Percentiles rank a stretch among this genome's conserved stretches.
These are phyloP conservation scores for Cladosporium sp. DNA, from an alignment of 2,329 filamentous ascomycete genomes.

Conservation along the genomic window DNA sequence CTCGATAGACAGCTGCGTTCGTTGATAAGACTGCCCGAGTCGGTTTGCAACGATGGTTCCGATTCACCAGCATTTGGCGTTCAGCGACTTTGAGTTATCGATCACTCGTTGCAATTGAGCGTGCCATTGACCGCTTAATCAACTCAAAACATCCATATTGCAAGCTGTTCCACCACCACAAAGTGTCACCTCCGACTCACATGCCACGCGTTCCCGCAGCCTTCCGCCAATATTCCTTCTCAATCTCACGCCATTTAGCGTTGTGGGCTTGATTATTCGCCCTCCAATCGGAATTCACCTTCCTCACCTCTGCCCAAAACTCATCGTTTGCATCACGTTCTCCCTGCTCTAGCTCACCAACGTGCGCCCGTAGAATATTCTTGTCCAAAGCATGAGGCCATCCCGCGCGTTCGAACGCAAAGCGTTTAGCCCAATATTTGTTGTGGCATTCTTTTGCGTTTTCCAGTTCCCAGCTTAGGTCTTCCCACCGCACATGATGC, in stretches of 20 bases:
- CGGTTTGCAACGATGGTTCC: no score
- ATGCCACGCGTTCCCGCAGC: neutral
- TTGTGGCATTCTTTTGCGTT: neutral
- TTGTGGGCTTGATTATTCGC: no score
- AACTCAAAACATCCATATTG: no score
- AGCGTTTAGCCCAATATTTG: neutral
- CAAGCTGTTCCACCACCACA: no score
- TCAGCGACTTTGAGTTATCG: no score
- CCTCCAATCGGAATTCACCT: neutral
- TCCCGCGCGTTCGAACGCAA: neutral
- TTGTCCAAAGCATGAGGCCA: neutral
- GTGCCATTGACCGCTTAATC: no score
- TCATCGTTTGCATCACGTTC: neutral
- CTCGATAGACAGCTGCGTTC: no score
- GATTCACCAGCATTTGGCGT: no score
- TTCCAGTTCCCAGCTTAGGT: neutral
- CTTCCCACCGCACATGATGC: neutral
- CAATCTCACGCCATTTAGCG: neutral
- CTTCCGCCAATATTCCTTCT: neutral
- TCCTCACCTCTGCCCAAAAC: neutral
- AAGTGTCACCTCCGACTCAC: neutral
- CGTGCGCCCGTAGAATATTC: neutral
- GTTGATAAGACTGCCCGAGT: no score
- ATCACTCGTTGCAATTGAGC: no score
- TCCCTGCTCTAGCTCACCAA: neutral